Base-by-base conservation (phyloP, 805 yeast genomes). In the Ogataea dorogensis region DNA sequence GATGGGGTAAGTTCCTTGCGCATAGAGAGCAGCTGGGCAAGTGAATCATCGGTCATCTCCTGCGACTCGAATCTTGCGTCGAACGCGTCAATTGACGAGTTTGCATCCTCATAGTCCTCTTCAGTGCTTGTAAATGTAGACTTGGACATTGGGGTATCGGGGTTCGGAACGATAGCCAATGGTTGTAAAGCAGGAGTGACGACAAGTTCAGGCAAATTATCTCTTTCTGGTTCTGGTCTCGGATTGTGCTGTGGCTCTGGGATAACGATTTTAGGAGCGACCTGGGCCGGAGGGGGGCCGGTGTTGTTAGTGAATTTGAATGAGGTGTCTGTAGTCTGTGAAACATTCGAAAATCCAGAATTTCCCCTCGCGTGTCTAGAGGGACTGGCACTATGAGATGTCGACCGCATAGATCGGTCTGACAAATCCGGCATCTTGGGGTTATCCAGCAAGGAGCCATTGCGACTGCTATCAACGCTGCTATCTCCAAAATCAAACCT, bases 1-100 rank as follows among this genome's bases (percentile, higher is more conserved):
- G 46, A 17, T 3, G 58, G 50, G 5, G 54, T 46, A 9, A 54
- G 33, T 27, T 52, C 53, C 11, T 42, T 53, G 22, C 47, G 45
- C 58, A 56, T 53, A 6, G 55, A 50, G 7, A 55, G 31, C 17
- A 56, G 31, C 28, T 56, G 61, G 11, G 41, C 42, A 15, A 55
- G 30, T 4, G 53, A 50, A 31, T 54, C 59, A 16, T 51, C 58
- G 17, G 34, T 34, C 3, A 34, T 16, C 9, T 42, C 24, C 14
- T 26, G 9, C 18, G 25, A 16, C 24, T 50, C 47, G 31, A 46
- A 54, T 21, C 46, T 44, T 14, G 47, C 43, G 31, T 54, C 59
- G 36, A 54, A 54, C 8, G 38, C 53, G 31, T 51, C 51, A 4
- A 54, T 46, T n/a, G 54, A 50, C 23, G 54, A 49, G 30, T 23